Evolutionary conservation across 257 asterid genomes (phyloP), one percentile per base, ranked within the genome.

Genomic region (Jacaranda copaia): DNA sequence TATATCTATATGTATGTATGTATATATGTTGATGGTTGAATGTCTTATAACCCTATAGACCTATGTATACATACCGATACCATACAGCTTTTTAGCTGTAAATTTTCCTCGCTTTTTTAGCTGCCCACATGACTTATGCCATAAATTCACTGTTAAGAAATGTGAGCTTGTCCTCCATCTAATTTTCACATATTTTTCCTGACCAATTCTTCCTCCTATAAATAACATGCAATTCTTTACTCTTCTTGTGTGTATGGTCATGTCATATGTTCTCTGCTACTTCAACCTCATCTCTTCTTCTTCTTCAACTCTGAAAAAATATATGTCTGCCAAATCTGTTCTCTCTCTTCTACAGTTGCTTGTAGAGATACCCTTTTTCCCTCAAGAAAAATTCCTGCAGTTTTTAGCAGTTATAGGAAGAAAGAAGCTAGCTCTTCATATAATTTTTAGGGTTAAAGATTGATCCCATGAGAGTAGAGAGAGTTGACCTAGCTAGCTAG

Each of bases 101-200:
- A 66, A 51, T 80, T 74, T 68, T 12, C 18, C 58, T 38, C 38
- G 55, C 42, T 73, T 64, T 57, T 51, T 71, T 74, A 78, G 82
- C 81, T 79, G 83, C 83, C 86, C 88, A 82, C 83, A 77, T 77
- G 80, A 49, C 86, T 14, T 14, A 71, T 4, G 72, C 84, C 68
- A 87, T 86, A 80, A 85, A 84, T 81, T 85, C 87, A 81, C 93
- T 87, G 88, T 87, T 76, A 35, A 5, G 70, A 71, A 78, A 81
- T 80, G 86, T 83, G 84, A 51, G 25, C 64, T 74, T 75, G 77
- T 81, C 76, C 25, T 20, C 75, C 35, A 16, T 9, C 32, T 25
- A 2, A n/a, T 46, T 68, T 48, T 14, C 72, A 43, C 58, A 11
- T 58, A 1, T 39, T 10, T 49, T 16, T 75, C 48, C 45, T 15